Base-by-base conservation (phyloP, 2,329 filamentous ascomycete genomes). In the Sporothrix variecibatus region DNA sequence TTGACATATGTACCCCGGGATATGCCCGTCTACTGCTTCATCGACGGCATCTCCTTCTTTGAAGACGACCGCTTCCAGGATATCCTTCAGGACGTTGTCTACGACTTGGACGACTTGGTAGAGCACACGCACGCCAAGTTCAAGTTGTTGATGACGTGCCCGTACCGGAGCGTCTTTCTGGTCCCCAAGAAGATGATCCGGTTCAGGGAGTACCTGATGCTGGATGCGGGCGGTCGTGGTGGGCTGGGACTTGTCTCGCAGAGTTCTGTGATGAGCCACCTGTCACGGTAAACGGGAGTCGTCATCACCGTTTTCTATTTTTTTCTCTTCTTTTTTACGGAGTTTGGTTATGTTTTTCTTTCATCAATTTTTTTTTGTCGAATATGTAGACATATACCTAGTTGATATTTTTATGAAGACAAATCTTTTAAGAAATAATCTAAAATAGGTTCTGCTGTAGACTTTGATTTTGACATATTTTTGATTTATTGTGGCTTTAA, bases 91-190 rank as follows among this genome's bases (percentile, higher is more conserved):
- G 49, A 51, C 38, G 68, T 67, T 12, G 38, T 74, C 11, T 11
- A 4, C 1, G 26, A 53, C 9, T n/a, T 74, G 17, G 26, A 58
- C n/a, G 3, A n/a, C 23, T 6, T 65, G 1, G 46, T 73, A 3
- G 2, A 23, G 2, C 12, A 9, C 11, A 26, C 64, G n/a, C 12
- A 15, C 12, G 34, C 34, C n/a, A 34, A 15, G 1, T 6, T 74
- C n/a, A 74, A 74, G 11, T 11, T 74, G 17, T 11, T 74, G 1
- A 11, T 56, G 6, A 74, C 72, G 2, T 71, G 72, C 31, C 67
- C 72, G n/a, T 71, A 65, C 26, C 68, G 49, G 1, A 71, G 65
- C 17, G n/a, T 51, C 9, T 71, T 15, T n/a, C 58, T 74, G 0
- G 49, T 65, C 28, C 51, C n/a, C 4, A 8, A 20, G 5, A 5